Conservation (phyloP, 108 stramenopile species). For the Fragilaria crotonensis region DNA sequence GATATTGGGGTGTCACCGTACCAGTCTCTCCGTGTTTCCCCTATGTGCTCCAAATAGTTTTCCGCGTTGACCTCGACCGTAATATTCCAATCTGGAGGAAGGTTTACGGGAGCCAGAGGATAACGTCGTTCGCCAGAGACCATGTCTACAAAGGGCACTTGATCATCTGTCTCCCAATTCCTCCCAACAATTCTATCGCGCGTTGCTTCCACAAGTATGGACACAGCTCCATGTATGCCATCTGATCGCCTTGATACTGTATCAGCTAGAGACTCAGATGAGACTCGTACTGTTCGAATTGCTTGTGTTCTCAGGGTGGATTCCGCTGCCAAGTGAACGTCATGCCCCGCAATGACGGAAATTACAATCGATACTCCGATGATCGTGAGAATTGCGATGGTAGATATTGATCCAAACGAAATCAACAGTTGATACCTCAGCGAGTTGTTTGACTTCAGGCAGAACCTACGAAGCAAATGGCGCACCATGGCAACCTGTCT, state of each 20-base stretch:
- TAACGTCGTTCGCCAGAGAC: conserved; percentile 19
- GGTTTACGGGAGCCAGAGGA: conserved; percentile 22
- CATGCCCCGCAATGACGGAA: conserved; percentile 18
- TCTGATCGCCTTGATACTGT: conserved; percentile 16
- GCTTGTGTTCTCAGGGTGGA: conserved; percentile 14
- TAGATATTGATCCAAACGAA: conserved; percentile 33
- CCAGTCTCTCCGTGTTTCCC: conserved; percentile 9
- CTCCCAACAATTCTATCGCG: conserved; percentile 51
- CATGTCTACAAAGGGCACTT: conserved; percentile 40
- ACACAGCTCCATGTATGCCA: conserved; percentile 8
- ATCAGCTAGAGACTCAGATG: conserved; percentile 18
- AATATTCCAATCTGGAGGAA: conserved; percentile 46
- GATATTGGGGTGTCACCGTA: conserved; percentile 8
- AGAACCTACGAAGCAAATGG: conserved; percentile 11
- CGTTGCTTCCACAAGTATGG: conserved; percentile 27
- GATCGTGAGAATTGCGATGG: conserved; percentile 28
- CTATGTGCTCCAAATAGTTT: conserved; percentile 22
- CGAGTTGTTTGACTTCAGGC: conserved; percentile 38
- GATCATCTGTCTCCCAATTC: conserved; percentile 15
- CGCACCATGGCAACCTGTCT: conserved; percentile 9
- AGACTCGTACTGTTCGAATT: conserved; percentile 11
- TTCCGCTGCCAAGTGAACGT: conserved; percentile 18
- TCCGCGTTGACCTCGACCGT: conserved; percentile 13
- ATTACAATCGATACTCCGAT: conserved; percentile 26
- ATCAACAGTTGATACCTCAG: conserved; percentile 43